Percentiles rank a stretch among this genome's conserved stretches.
phyloP scores from a whole-genome alignment of 495 filamentous ascomycete species.

The Aspergillus ellipticus region DNA sequence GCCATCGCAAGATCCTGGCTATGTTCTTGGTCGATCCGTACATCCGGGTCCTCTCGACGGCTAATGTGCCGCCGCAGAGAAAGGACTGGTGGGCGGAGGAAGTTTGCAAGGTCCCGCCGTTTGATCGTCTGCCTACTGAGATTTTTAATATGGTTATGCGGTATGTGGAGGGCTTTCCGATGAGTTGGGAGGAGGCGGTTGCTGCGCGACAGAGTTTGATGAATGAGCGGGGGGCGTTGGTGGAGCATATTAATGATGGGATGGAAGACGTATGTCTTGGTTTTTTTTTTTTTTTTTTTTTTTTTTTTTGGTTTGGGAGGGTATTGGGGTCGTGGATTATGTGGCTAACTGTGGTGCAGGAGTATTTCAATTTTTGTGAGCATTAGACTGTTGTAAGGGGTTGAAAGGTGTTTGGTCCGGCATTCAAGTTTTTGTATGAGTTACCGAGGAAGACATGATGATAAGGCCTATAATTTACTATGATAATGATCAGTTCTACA shows the following conservation, averaged over 20 bases:
- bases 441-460: too few relatives aligned
- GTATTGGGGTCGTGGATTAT: too few relatives aligned
- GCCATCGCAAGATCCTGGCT: conserved; percentile 50
- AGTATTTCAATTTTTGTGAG: too few relatives aligned
- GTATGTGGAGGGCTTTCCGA: conserved; percentile 23
- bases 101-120: conserved; percentile 5
- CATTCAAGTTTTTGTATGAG: too few relatives aligned
- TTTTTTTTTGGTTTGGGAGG: background rate
- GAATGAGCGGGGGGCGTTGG: conserved; percentile 20
- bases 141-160: conserved; percentile 28
- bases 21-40: conserved; percentile 53
- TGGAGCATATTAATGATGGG: background rate
- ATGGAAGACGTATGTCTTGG: background rate
- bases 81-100: conserved; percentile 27
- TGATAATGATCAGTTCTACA: too few relatives aligned
- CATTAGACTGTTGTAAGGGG: too few relatives aligned
- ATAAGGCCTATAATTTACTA: too few relatives aligned
- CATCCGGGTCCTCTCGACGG: conserved; percentile 43
- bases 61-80: conserved; percentile 51
- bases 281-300: background rate
- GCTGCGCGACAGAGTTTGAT: conserved; percentile 37
- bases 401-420: too few relatives aligned
- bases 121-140: conserved; percentile 29
- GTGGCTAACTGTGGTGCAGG: background rate
- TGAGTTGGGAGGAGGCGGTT: conserved; percentile 36